These are phyloP conservation scores for Rhytidhysteron rufulum DNA, from an alignment of 2,329 filamentous ascomycete species.

Conservation along the genomic window DNA sequence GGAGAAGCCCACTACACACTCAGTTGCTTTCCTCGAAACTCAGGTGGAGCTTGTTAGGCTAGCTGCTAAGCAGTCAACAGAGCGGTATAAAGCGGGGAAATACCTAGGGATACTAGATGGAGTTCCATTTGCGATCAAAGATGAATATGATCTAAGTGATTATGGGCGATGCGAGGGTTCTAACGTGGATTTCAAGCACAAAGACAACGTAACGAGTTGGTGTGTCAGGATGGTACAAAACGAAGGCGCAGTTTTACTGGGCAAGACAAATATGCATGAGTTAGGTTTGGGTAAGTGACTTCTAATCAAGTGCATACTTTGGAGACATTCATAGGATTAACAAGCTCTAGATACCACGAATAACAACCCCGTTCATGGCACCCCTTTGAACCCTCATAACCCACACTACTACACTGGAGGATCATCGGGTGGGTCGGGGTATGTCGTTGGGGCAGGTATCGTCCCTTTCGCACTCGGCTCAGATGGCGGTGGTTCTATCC, in stretches of 20 bases:
- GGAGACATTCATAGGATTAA: too few relatives aligned
- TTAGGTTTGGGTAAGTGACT: conserved; percentile 59
- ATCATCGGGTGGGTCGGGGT: conserved; percentile 73
- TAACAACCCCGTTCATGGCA: conserved; percentile 72
- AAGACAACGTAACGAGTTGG: conserved; percentile 59
- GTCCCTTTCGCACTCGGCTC: conserved; percentile 69
- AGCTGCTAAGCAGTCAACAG: conserved; percentile 69
- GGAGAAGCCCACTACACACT: conserved; percentile 56
- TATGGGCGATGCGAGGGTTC: conserved; percentile 67
- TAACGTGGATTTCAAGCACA: conserved; percentile 52
- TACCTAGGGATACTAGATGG: conserved; percentile 71
- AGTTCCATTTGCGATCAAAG: conserved; percentile 79
- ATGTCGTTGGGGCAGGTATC: conserved; percentile 65
- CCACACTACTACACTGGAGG: conserved; percentile 73
- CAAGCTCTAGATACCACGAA: conserved; percentile 76
- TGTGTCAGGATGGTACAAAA: conserved; percentile 68
- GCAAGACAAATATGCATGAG: conserved; percentile 78
- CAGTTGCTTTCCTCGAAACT: conserved; percentile 68
- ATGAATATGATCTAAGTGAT: conserved; percentile 69
- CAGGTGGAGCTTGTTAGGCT: conserved; percentile 60
- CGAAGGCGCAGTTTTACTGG: conserved; percentile 70
- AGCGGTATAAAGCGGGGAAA: conserved; percentile 64
- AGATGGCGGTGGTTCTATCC: conserved; percentile 72
- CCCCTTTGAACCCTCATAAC: conserved; percentile 75
- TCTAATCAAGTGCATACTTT: too few relatives aligned